Evolutionary conservation across 2,329 filamentous ascomycete species (phyloP), one percentile per base, ranked within the genome.

Genomic region (Trichoderma guizhouense): DNA sequence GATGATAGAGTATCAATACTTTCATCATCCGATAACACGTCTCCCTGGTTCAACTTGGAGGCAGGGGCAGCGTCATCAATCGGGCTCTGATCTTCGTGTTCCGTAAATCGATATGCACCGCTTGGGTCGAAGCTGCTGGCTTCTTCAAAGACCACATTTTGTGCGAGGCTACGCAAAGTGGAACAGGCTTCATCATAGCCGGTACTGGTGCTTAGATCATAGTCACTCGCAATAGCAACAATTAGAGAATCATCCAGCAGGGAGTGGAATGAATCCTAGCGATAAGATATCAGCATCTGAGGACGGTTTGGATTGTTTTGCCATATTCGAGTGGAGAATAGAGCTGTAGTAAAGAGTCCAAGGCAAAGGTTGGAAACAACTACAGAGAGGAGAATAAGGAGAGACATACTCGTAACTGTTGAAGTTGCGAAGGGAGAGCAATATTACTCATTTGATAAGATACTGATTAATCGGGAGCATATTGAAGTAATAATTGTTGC

Each of bases 161-260:
- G 83, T 66, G 91, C 92, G 15, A 98, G 82, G 1, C 82, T 80
- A n/a, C 92, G 85, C 1, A 98, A 84, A 0, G 87, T 85, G n/a
- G 83, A 78, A 34, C 87, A 86, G 3, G 91, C 89, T 11, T 84
- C 82, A 3, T 86, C 78, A 36, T 90, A 83, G 55, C 90, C 83
- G 1, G 82, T 79, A 0, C 86, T 76, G 26, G 89, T 80, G 3
- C 81, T 79, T 21, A 95, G 83, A 76, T 94, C 88, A 80, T 90
- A 93, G 77, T 98, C 95, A 67, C 84, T 88, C 6, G 90, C 84
- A 64, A 98, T 92, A 5, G 93, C 91, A 69, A 91, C 87, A 72
- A 98, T 88, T 14, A 95, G 86, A 0, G 93, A 88, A 74, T 94
- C 89, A 75, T 98, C 95, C 53, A 98, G 81, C 21, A 91, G 87